Percentiles rank a stretch among this genome's conserved stretches.
phyloP scores from a whole-genome alignment of 225 moss, liverwort and hornwort species.

The Rhytidiadelphus loreus region DNA sequence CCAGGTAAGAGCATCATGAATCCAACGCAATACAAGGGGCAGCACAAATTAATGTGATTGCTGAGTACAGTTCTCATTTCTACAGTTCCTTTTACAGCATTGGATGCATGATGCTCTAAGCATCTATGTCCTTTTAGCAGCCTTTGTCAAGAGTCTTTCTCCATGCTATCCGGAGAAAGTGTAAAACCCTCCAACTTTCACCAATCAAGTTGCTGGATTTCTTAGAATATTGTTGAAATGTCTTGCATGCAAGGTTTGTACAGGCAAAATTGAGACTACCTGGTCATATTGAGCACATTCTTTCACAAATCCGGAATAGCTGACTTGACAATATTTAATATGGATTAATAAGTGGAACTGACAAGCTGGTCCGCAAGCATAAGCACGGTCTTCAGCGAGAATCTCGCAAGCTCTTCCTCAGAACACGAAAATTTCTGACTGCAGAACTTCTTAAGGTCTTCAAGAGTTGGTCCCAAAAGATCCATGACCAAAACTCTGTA shows the following conservation, averaged over 20 bases:
- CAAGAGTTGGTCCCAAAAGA: slow-evolving; percentile 68
- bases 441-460: slow-evolving; percentile 75
- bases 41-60: background rate
- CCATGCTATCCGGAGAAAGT: background rate
- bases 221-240: background rate
- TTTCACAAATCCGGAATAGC: background rate
- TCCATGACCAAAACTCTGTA: slow-evolving; percentile 77
- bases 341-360: background rate
- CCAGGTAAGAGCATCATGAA: background rate
- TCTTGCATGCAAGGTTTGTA: background rate
- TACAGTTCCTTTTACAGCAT: background rate
- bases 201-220: background rate
- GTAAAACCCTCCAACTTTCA: background rate
- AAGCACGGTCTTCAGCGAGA: slow-evolving; percentile 81
- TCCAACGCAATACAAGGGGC: background rate
- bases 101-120: background rate
- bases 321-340: background rate
- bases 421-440: slow-evolving; percentile 37
- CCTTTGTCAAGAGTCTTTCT: background rate
- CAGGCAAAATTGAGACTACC: background rate
- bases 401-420: slow-evolving; percentile 13
- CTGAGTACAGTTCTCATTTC: background rate
- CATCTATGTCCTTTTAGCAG: background rate
- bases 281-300: background rate
- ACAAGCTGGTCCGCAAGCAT: slow-evolving; percentile 84